Conservation (phyloP, 768 basidiomycete genomes). For the Suillus clintonianus region DNA sequence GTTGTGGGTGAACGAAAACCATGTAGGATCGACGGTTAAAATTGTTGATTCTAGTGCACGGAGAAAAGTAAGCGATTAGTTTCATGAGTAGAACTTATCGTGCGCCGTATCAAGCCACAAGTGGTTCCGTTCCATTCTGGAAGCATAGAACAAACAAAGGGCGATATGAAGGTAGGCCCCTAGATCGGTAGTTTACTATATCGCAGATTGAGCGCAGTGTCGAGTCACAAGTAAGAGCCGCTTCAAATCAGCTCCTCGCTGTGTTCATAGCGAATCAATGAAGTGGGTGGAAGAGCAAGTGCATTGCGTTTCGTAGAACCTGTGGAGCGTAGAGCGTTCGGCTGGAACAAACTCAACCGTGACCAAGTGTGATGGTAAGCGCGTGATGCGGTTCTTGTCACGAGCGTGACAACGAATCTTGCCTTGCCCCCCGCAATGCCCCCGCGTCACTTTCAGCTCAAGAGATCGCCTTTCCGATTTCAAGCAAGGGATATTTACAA, state of each 20-base stretch:
- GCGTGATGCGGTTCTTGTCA: constrained; percentile 9
- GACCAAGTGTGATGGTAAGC: constrained; percentile 17
- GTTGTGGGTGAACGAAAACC: background rate
- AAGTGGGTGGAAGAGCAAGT: background rate
- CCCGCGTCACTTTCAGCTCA: constrained; percentile 5
- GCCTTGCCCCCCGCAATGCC: constrained; percentile 12
- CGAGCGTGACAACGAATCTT: constrained; percentile 4
- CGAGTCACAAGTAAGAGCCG: constrained; percentile 10
- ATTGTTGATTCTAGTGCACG: constrained; percentile 2
- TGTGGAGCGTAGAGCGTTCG: background rate
- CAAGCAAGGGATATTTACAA: constrained; percentile 4
- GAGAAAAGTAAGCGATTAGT: background rate
- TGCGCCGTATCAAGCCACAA: constrained; percentile 1
- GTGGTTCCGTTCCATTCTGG: constrained; percentile 33
- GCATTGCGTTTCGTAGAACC: constrained; percentile 5
- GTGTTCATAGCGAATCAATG: background rate
- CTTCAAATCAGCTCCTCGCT: constrained; percentile 2
- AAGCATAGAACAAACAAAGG: constrained; percentile 25
- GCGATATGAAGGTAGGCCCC: constrained; percentile 31
- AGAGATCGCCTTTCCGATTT: constrained; percentile 14
- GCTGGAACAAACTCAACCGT: background rate
- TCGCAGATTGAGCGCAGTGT: constrained; percentile 30
- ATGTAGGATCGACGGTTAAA: constrained; percentile 3
- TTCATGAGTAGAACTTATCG: constrained; percentile 14
- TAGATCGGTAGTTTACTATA: constrained; percentile 29